Base-by-base conservation (phyloP, 805 yeast genomes). In the Monosporozyma unispora region DNA sequence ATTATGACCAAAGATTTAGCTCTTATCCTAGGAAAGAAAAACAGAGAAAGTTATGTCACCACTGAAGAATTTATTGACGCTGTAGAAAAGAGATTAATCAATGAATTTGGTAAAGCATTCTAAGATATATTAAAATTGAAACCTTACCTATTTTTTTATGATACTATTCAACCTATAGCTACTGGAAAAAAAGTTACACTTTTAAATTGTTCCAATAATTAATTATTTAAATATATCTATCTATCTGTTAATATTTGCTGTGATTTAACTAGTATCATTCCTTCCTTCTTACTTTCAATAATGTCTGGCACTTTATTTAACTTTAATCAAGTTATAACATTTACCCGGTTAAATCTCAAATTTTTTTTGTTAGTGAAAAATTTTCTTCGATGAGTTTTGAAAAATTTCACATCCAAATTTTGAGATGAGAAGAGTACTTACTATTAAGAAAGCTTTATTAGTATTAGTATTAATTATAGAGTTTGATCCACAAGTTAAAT, bases 1-100 rank as follows among this genome's bases (percentile, higher is more conserved):
- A 82, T 83, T 63, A 91, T 91, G 97, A 91, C 98, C 62, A 91
- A 91, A 74, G 98, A 91, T 70, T 78, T 91, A 66, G 96, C 97
- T 10, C 77, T 90, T 55, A 87, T 95, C 47, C 77, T 81, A 59
- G 96, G 96, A 53, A 84, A 81, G 72, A 86, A 95, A 49, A 85
- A 82, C 58, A 82, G 96, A 68, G 71, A 80, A 18, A 63, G 84
- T 35, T 90, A 87, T 59, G 97, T 89, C 39, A 84, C 95, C 47
- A 91, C 97, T 48, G 93, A 85, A 67, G 96, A 88, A 70, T 90
- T 88, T 70, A 80, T 90, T 58, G 86, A 82, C 55, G 84, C 84
- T 37, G 97, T 90, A 54, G 83, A 85, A 51, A 68, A 69, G 55
- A 81, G 88, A 67, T 77, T 89, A 53, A 66, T 64, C 45, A 60